phyloP scores from a whole-genome alignment of 2,329 filamentous ascomycete species.

The Fusarium aywerte region DNA sequence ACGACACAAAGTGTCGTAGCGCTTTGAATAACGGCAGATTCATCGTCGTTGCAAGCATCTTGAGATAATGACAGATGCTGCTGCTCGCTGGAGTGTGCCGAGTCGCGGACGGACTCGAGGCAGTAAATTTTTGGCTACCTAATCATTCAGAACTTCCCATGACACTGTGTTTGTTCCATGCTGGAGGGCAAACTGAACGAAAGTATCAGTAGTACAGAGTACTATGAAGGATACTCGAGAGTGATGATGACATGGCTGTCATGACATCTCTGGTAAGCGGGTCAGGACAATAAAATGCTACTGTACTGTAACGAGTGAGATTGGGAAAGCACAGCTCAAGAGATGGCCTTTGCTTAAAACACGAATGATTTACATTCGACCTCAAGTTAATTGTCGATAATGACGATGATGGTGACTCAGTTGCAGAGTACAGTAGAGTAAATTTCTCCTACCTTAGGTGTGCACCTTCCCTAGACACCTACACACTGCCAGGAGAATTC shows the following conservation, averaged over 20 bases:
- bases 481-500: neutral
- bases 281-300: neutral
- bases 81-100: constrained; percentile 14
- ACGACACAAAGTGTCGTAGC: neutral
- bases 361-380: neutral
- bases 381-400: constrained; percentile 1
- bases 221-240: neutral
- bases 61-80: constrained; percentile 13
- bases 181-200: neutral
- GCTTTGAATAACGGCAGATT: constrained; percentile 1
- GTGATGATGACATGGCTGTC: neutral
- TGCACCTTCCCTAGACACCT: neutral
- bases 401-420: no score
- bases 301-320: neutral
- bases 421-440: no score
- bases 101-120: constrained; percentile 7
- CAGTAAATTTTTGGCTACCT: constrained; percentile 2
- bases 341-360: neutral
- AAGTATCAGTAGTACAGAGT: no score
- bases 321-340: constrained; percentile 19
- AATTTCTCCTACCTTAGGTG: no score
- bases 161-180: constrained; percentile 1
- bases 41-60: neutral
- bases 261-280: constrained; percentile 19
- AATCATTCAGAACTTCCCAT: constrained; percentile 5